Evolutionary conservation across 495 filamentous ascomycete species (phyloP), one percentile per base, ranked within the genome.

Genomic region (Aspergillus campestris): DNA sequence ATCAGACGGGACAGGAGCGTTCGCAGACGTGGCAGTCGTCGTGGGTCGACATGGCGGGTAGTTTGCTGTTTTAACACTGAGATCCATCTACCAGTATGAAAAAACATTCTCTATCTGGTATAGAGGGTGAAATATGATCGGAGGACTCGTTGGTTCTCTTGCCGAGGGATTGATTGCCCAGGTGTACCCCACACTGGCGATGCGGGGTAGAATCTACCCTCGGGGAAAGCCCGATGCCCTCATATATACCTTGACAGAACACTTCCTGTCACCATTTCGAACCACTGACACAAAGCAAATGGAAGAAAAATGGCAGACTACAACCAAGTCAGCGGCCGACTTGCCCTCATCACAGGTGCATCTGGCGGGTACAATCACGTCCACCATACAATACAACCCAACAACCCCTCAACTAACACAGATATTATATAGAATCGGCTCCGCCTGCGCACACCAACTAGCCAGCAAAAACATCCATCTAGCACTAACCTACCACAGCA

Each of bases 271-370:
- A 24, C 18, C 18, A 24, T 4, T 24, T 24, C 18, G 4, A 24
- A 1, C 4, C 18, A 24, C 18, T 24, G 18, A 24, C 18, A 24
- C 18, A 4, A 24, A 24, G 18, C 18, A 24, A 34, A 34, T 2
- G 5, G 32, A 34, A 34, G 12, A 34, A 34, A 5, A 13, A 13
- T 34, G 12, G 9, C 33, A 34, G 10, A 34, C 2, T 13, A 34
- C 48, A 81, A 82, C 53, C 67, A 74, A 30, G 66, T 82, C 43
- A 61, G 55, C 13, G 79, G 78, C 49, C 74, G 76, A 36, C 65
- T 84, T 12, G 79, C 77, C 47, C 72, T 84, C 5, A 72, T 84
- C 48, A 84, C 80, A 3, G 80, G 80, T 14, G 80, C 79, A 49
- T 82, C 80, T 28, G 79, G 79, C 59, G 79, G 80, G 80, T 81